These are phyloP conservation scores for Phialemoniopsis sp. DNA, from an alignment of 2,329 filamentous ascomycete species.

Conservation along the genomic window DNA sequence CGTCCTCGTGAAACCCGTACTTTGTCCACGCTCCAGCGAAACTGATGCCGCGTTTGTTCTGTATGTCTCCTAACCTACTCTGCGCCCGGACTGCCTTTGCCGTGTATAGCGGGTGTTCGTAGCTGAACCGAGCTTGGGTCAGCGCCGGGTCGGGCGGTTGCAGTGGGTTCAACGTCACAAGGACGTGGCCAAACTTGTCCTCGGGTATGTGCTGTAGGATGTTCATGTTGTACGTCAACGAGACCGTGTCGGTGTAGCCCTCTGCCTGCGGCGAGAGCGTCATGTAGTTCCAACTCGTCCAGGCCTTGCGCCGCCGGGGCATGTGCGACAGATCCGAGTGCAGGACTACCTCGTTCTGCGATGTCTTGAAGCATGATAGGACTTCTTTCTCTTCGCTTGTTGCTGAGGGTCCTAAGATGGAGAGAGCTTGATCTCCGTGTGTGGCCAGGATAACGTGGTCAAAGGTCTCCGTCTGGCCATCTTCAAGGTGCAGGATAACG, in stretches of 20 bases:
- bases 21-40: constrained; percentile 84
- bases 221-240: constrained; percentile 85
- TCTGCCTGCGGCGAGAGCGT: constrained; percentile 55
- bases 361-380: constrained; percentile 66
- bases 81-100: constrained; percentile 63
- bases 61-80: constrained; percentile 60
- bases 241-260: constrained; percentile 52
- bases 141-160: constrained; percentile 58
- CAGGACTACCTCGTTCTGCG: constrained; percentile 68
- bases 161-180: constrained; percentile 79
- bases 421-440: constrained; percentile 72
- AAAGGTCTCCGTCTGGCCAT: constrained; percentile 55
- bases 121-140: constrained; percentile 69
- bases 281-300: constrained; percentile 81
- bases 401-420: constrained; percentile 56
- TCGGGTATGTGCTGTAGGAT: constrained; percentile 70
- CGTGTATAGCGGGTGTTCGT: constrained; percentile 73
- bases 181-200: constrained; percentile 62
- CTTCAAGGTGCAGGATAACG: constrained; percentile 52
- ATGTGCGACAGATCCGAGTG: constrained; percentile 74
- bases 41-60: constrained; percentile 73
- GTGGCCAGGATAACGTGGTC: constrained; percentile 80
- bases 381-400: constrained; percentile 63
- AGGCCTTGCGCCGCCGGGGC: constrained; percentile 60
- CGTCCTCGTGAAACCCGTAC: constrained; percentile 84